A percentile compares a stretch with the other conserved stretches of the same genome.
Evolutionary conservation across 192 early-diverging fungal species (phyloP).

Genomic region (Backusella tuberculispora): DNA sequence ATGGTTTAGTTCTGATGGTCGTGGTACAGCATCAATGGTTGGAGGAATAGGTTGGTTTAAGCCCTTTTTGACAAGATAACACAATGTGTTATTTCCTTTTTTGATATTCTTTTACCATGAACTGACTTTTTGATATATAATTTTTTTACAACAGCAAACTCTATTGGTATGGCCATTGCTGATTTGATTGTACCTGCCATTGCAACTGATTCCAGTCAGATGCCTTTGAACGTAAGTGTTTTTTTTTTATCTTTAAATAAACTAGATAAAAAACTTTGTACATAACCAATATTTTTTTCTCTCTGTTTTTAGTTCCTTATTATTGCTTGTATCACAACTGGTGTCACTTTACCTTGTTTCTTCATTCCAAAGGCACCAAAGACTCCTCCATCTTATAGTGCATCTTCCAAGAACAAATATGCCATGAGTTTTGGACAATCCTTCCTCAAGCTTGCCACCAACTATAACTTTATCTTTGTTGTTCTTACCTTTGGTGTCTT

Average conservation of each 20-base stretch:
- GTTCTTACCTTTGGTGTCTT: conserved; percentile 48
- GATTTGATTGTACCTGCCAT: conserved; percentile 53
- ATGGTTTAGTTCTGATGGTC: conserved; percentile 56
- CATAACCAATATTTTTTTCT: background rate
- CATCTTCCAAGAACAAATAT: conserved; percentile 35
- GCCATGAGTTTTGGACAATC: conserved; percentile 40
- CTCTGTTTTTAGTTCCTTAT: conserved; percentile 34
- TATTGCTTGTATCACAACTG: conserved; percentile 47
- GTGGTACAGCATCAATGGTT: conserved; percentile 55
- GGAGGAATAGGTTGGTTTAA: conserved; percentile 40
- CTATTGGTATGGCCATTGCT: conserved; percentile 53
- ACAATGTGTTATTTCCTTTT: conserved; percentile 9
- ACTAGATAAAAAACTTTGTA: too few relatives aligned
- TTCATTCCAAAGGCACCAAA: conserved; percentile 50
- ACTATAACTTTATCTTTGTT: conserved; percentile 52
- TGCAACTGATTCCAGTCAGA: conserved; percentile 32
- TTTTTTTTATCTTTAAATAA: background rate
- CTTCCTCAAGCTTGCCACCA: conserved; percentile 45
- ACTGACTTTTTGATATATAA: too few relatives aligned
- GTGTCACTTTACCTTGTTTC: conserved; percentile 45
- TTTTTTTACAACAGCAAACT: conserved; percentile 36
- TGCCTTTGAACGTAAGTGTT: conserved; percentile 43
- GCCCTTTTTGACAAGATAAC: background rate
- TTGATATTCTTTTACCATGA: background rate
- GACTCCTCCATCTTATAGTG: conserved; percentile 54